Evolutionary conservation across 2,329 filamentous ascomycete species (phyloP).

Genomic region (Hymenoscyphus fraxineus): DNA sequence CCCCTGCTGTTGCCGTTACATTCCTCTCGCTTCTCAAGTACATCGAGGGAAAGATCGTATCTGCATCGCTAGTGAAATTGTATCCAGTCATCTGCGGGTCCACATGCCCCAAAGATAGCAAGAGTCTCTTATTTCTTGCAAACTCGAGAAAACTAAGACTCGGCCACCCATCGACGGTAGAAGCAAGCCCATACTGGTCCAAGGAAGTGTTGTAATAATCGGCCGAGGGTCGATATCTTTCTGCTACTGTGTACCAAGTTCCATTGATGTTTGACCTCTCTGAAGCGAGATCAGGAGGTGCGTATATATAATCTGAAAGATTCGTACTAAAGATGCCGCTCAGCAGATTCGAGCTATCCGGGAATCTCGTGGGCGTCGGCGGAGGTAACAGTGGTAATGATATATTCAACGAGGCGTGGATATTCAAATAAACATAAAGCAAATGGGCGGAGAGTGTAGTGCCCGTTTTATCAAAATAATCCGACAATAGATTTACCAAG

Average conservation of each 20-base stretch:
- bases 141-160: slow-evolving; percentile 56
- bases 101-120: slow-evolving; percentile 52
- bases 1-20: slow-evolving; percentile 37
- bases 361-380: slow-evolving; percentile 42
- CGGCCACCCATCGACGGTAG: slow-evolving; percentile 60
- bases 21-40: slow-evolving; percentile 41
- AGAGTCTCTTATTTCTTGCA: slow-evolving; percentile 47
- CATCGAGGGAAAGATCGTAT: slow-evolving; percentile 47
- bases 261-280: slow-evolving; percentile 55
- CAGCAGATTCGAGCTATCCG: slow-evolving; percentile 41
- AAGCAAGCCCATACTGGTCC: slow-evolving; percentile 33
- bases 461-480: slow-evolving; percentile 50
- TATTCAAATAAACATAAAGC: slow-evolving; percentile 52
- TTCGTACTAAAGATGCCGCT: slow-evolving; percentile 46
- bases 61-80: slow-evolving; percentile 48
- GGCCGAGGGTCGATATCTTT: slow-evolving; percentile 42
- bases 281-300: slow-evolving; percentile 43
- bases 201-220: slow-evolving; percentile 47
- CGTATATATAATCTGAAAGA: slow-evolving; percentile 51
- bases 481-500: slow-evolving; percentile 47
- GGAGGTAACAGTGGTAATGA: slow-evolving; percentile 41
- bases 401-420: slow-evolving; percentile 51
- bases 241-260: slow-evolving; percentile 50
- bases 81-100: slow-evolving; percentile 56
- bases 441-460: slow-evolving; percentile 53